phyloP scores from a whole-genome alignment of 192 early-diverging fungal species.

The Backusella tarrabulga region DNA sequence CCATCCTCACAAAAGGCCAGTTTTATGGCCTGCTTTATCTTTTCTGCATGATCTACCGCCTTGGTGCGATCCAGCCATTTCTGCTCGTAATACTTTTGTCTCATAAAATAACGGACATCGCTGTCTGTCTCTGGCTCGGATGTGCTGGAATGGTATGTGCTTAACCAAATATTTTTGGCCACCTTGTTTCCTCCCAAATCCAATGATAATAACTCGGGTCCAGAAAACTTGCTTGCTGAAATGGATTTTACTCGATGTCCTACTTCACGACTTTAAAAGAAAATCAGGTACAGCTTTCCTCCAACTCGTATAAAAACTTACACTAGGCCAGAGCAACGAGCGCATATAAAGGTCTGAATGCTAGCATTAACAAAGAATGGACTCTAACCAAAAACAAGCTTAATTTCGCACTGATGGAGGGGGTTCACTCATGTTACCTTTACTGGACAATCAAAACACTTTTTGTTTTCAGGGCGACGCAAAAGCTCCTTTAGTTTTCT shows the following conservation, averaged over 20 bases:
- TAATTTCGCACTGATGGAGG: not conserved
- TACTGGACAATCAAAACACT: slow-evolving; percentile 53
- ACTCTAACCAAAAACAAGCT: slow-evolving; percentile 29
- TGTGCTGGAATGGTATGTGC: slow-evolving; percentile 2
- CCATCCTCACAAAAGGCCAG: slow-evolving; percentile 15
- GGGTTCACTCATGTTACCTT: slow-evolving; percentile 29
- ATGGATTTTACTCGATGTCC: slow-evolving; percentile 63
- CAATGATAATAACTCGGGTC: slow-evolving; percentile 43
- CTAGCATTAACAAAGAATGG: slow-evolving; percentile 55
- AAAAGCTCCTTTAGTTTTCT: slow-evolving; percentile 38
- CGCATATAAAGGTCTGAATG: slow-evolving; percentile 53
- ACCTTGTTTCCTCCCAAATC: slow-evolving; percentile 53
- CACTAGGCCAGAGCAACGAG: slow-evolving; percentile 55
- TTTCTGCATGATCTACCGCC: slow-evolving; percentile 7
- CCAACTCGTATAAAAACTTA: slow-evolving; percentile 30
- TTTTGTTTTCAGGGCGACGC: slow-evolving; percentile 49
- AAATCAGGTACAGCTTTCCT: not conserved
- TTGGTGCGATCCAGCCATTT: slow-evolving; percentile 27
- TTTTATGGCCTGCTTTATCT: slow-evolving; percentile 2
- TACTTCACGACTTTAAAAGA: slow-evolving; percentile 49
- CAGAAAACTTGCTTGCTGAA: slow-evolving; percentile 54
- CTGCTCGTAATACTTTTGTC: slow-evolving; percentile 38
- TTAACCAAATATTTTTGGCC: slow-evolving; percentile 34
- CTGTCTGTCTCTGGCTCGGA: slow-evolving; percentile 25
- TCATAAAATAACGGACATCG: slow-evolving; percentile 36